phyloP scores from a whole-genome alignment of 2,329 filamentous ascomycete species.

The Alternaria hordeiaustralica region DNA sequence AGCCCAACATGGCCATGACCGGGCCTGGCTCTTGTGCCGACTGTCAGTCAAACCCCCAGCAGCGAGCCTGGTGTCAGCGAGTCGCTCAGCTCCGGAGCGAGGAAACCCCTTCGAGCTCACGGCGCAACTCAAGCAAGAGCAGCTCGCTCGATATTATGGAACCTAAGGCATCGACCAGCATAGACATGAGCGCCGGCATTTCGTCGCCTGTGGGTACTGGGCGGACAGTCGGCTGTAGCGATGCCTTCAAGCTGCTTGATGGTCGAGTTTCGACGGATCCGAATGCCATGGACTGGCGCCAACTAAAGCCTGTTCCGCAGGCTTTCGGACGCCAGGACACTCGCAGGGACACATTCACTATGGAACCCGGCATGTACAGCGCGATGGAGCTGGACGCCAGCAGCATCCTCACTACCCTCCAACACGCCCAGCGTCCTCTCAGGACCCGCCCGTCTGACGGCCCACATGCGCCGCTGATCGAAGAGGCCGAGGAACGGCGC shows the following conservation, averaged over 20 bases:
- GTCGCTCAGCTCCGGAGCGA: conserved; percentile 38
- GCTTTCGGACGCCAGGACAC: conserved; percentile 15
- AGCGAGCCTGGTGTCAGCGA: conserved; percentile 45
- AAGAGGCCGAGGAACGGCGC: conserved; percentile 36
- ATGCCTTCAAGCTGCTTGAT: conserved; percentile 44
- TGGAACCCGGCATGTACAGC: conserved; percentile 41
- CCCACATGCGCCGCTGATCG: conserved; percentile 35
- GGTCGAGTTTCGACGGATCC: conserved; percentile 41
- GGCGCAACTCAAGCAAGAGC: conserved; percentile 30
- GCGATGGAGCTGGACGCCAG: conserved; percentile 47
- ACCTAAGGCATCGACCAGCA: conserved; percentile 31
- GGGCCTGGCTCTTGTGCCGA: conserved; percentile 46
- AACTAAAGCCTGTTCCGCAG: conserved; percentile 34
- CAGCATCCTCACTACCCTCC: conserved; percentile 45
- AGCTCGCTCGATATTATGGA: conserved; percentile 34
- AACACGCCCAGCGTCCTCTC: conserved; percentile 36
- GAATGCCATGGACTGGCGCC: conserved; percentile 39
- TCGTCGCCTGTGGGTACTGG: conserved; percentile 18
- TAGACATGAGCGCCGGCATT: conserved; percentile 22
- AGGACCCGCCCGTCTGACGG: conserved; percentile 41
- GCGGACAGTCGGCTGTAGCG: conserved; percentile 42
- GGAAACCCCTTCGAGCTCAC: conserved; percentile 23
- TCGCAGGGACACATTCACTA: conserved; percentile 33
- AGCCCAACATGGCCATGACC: conserved; percentile 12
- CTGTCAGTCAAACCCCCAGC: conserved; percentile 43